A percentile compares a stretch with the other conserved stretches of the same genome.
These are phyloP conservation scores for Tolypocladium nubicola DNA, from an alignment of 2,329 filamentous ascomycete genomes.

Conservation along the genomic window DNA sequence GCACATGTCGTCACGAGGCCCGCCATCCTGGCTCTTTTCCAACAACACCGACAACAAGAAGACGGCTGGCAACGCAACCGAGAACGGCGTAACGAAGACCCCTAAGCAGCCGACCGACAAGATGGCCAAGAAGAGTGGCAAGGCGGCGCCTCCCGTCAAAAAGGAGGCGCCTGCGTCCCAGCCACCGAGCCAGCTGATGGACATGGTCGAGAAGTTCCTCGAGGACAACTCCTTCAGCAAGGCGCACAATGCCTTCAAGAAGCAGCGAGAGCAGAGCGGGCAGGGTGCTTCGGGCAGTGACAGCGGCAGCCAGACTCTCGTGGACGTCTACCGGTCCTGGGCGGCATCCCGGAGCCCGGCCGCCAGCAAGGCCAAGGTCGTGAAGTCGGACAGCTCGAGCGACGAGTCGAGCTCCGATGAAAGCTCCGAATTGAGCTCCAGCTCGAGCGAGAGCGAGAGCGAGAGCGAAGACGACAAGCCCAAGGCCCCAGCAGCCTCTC, in stretches of 20 bases:
- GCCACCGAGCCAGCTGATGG: slow-evolving; percentile 51
- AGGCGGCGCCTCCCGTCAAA: slow-evolving; percentile 9
- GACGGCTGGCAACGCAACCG: neutral
- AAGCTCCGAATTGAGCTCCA: slow-evolving; percentile 23
- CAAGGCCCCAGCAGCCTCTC: slow-evolving; percentile 12
- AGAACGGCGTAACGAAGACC: slow-evolving; percentile 3
- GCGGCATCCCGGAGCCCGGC: slow-evolving; percentile 18
- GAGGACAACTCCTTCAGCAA: slow-evolving; percentile 52
- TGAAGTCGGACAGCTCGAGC: slow-evolving; percentile 15
- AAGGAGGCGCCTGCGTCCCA: slow-evolving; percentile 12
- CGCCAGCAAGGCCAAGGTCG: slow-evolving; percentile 10
- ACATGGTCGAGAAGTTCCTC: slow-evolving; percentile 57
- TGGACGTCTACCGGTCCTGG: slow-evolving; percentile 41
- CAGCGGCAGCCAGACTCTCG: slow-evolving; percentile 27
- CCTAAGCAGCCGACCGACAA: slow-evolving; percentile 2
- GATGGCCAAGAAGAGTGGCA: slow-evolving; percentile 25
- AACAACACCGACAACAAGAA: slow-evolving; percentile 21
- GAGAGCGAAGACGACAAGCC: slow-evolving; percentile 12
- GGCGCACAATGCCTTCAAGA: slow-evolving; percentile 51
- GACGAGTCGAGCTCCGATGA: slow-evolving; percentile 21
- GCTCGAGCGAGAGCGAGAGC: slow-evolving; percentile 14
- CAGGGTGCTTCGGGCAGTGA: slow-evolving; percentile 20
- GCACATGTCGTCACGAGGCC: slow-evolving; percentile 21
- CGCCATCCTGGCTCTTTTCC: slow-evolving; percentile 32
- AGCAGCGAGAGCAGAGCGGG: slow-evolving; percentile 47